A percentile compares a stretch with the other conserved stretches of the same genome.
phyloP scores from a whole-genome alignment of 2,329 filamentous ascomycete genomes.

The Sporothrix schenckii region DNA sequence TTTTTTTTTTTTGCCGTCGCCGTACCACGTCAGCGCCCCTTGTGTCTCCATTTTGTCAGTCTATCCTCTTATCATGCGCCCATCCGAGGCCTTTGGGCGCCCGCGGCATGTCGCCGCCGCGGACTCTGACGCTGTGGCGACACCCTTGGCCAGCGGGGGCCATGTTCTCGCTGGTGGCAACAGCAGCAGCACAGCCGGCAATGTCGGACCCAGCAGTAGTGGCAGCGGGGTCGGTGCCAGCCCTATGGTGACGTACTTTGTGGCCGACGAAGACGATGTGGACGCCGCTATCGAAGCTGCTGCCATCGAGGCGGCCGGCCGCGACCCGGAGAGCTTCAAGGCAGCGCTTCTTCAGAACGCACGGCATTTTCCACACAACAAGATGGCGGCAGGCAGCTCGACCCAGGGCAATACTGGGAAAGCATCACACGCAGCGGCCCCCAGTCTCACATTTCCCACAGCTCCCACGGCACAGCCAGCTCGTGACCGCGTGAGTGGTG shows the following conservation, averaged over 20 bases:
- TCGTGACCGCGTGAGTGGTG: slow-evolving; percentile 10
- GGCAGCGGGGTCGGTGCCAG: slow-evolving; percentile 2
- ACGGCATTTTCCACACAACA: slow-evolving; percentile 26
- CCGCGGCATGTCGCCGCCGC: slow-evolving; percentile 45
- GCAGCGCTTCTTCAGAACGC: slow-evolving; percentile 36
- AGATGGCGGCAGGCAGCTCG: slow-evolving; percentile 10
- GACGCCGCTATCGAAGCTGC: slow-evolving; percentile 46
- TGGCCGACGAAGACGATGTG: slow-evolving; percentile 54
- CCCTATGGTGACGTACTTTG: slow-evolving; percentile 55
- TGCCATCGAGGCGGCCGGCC: slow-evolving; percentile 41
- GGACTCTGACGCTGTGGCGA: slow-evolving; percentile 42
- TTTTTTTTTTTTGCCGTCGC: slow-evolving; percentile 11
- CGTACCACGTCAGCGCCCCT: background rate
- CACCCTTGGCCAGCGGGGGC: slow-evolving; percentile 34
- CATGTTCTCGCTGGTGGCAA: background rate
- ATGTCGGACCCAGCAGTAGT: slow-evolving; percentile 5
- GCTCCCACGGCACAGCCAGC: background rate
- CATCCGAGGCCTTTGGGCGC: slow-evolving; percentile 49
- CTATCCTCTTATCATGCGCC: slow-evolving; percentile 46
- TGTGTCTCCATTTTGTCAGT: background rate
- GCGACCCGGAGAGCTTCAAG: slow-evolving; percentile 42
- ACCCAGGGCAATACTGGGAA: background rate
- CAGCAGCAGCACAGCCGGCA: background rate
- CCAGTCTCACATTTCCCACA: background rate
- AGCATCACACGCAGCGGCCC: background rate